Conservation (phyloP, 106 monocot species). For the Dioscorea zingiberensis region DNA sequence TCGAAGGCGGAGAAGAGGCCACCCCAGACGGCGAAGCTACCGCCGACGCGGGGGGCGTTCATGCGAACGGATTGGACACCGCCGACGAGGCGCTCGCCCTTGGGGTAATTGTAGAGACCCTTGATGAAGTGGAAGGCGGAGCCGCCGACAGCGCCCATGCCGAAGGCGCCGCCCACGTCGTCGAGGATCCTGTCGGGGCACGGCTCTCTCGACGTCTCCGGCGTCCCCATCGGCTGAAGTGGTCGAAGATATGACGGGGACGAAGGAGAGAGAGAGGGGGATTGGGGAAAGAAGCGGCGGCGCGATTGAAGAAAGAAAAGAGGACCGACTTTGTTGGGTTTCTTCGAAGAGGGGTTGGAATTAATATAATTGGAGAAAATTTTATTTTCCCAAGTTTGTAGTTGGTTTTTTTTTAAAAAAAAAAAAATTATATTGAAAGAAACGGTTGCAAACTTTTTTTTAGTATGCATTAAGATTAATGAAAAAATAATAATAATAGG, state of each 20-base stretch:
- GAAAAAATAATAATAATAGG: too few species aligned
- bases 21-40: constrained; percentile 97
- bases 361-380: too few species aligned
- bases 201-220: constrained; percentile 88
- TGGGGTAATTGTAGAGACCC: constrained; percentile 78
- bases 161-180: constrained; percentile 85
- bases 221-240: constrained; percentile 57
- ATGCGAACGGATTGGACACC: constrained; percentile 66
- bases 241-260: not conserved
- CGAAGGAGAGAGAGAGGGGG: not conserved
- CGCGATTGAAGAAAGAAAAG: too few species aligned
- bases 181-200: constrained; percentile 85
- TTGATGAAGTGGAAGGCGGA: constrained; percentile 85
- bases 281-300: constrained; percentile 6
- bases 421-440: too few species aligned
- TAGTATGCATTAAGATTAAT: too few species aligned
- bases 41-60: constrained; percentile 87
- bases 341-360: too few species aligned
- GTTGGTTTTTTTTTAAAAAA: too few species aligned
- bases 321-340: too few species aligned
- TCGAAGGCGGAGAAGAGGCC: constrained; percentile 88
- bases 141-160: constrained; percentile 89
- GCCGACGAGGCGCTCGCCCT: constrained; percentile 64
- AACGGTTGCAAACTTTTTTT: too few species aligned
- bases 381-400: too few species aligned